Evolutionary conservation across 1,284 basidiomycete species (phyloP).

Genomic region (Inonotus obliquus): DNA sequence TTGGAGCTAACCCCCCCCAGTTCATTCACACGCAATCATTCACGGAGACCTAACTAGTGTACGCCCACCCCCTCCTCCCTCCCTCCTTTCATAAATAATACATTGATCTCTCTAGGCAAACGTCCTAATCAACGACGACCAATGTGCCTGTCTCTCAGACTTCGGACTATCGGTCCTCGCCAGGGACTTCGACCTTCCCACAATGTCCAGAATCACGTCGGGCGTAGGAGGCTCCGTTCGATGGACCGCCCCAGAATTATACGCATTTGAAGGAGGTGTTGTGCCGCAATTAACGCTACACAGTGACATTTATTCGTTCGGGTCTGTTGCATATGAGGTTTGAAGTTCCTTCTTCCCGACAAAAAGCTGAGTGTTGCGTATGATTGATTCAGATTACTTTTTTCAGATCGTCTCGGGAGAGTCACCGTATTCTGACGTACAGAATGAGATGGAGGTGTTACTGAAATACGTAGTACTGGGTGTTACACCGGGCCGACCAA

Average conservation of each 20-base stretch:
- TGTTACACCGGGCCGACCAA: slow-evolving; percentile 8
- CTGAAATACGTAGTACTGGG: slow-evolving; percentile 16
- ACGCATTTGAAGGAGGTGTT: slow-evolving; percentile 1
- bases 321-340: slow-evolving; percentile 16
- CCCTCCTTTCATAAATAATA: not conserved
- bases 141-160: slow-evolving; percentile 13
- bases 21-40: slow-evolving; percentile 18
- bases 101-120: not conserved
- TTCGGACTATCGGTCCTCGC: slow-evolving; percentile 17
- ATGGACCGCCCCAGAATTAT: slow-evolving; percentile 17
- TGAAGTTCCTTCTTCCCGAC: not conserved
- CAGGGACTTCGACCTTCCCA: slow-evolving; percentile 12
- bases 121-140: slow-evolving; percentile 13
- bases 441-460: slow-evolving; percentile 16
- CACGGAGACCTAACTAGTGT: slow-evolving; percentile 16
- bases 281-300: slow-evolving; percentile 1
- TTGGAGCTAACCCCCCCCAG: not conserved
- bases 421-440: slow-evolving; percentile 11
- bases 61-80: not conserved
- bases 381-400: not conserved
- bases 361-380: too few species aligned
- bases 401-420: slow-evolving; percentile 11
- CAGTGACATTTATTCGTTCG: slow-evolving; percentile 16
- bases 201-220: slow-evolving; percentile 10
- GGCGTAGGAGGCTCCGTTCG: slow-evolving; percentile 14